A percentile compares a stretch with the other conserved stretches of the same genome.
These are phyloP conservation scores for Coprinellus micaceus DNA, from an alignment of 768 basidiomycete species.

Conservation along the genomic window DNA sequence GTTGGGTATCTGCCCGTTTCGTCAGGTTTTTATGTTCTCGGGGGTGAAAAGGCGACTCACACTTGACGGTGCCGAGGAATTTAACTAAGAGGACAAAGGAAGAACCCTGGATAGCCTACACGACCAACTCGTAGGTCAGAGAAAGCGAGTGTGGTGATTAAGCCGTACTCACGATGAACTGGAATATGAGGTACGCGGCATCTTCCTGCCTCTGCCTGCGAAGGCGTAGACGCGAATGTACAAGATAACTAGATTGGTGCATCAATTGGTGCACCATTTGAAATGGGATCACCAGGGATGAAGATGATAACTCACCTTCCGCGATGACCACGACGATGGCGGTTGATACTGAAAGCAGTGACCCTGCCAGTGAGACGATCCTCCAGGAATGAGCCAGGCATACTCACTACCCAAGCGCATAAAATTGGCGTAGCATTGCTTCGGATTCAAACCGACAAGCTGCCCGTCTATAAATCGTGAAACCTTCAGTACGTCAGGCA, in stretches of 20 bases:
- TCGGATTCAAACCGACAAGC: not conserved
- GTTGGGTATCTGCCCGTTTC: not conserved
- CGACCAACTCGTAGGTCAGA: too few relatives aligned
- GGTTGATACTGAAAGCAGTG: not conserved
- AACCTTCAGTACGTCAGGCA: too few relatives aligned
- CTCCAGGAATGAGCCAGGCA: too few relatives aligned
- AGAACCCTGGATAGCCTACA: not conserved
- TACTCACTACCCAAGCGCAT: not conserved
- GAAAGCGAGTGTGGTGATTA: too few relatives aligned
- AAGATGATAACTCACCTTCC: not conserved
- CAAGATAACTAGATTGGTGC: not conserved
- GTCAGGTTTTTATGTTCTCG: not conserved
- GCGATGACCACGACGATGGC: not conserved
- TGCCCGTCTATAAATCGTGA: not conserved
- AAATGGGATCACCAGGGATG: not conserved
- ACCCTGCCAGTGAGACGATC: too few relatives aligned
- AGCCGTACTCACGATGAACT: not conserved
- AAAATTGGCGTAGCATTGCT: not conserved
- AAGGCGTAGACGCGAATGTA: conserved; percentile 4
- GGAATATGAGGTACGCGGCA: not conserved
- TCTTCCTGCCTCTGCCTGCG: not conserved
- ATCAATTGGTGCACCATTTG: not conserved
- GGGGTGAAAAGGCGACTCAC: not conserved
- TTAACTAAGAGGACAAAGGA: not conserved
- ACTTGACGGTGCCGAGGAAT: conserved; percentile 1